Percentiles rank a stretch among this genome's conserved stretches.
These are phyloP conservation scores for Lipomyces yamanashiensis DNA, from an alignment of 805 yeast species.

Conservation along the genomic window DNA sequence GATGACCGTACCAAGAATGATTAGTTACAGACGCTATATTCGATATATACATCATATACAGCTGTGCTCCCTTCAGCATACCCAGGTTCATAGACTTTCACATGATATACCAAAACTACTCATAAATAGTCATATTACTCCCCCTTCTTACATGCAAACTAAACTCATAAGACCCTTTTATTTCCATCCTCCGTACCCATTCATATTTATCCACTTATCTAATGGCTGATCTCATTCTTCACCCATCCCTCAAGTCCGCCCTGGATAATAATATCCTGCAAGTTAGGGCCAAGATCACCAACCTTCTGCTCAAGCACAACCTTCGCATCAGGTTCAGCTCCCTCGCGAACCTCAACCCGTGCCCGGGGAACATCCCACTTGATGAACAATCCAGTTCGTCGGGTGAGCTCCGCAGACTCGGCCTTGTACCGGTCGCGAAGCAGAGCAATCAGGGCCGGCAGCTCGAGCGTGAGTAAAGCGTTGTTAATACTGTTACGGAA, in stretches of 20 bases:
- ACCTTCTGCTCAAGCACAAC: slow-evolving; percentile 81
- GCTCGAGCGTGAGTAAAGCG: slow-evolving; percentile 90
- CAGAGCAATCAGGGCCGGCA: slow-evolving; percentile 80
- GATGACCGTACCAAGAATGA: too few species aligned
- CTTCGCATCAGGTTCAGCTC: slow-evolving; percentile 48
- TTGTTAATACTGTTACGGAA: slow-evolving; percentile 95
- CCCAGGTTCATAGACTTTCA: too few species aligned
- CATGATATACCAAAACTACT: too few species aligned
- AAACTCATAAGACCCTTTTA: neutral
- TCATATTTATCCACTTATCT: neutral
- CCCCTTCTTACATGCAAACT: neutral
- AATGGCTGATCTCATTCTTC: slow-evolving; percentile 53
- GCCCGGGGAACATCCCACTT: slow-evolving; percentile 92
- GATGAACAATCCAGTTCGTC: slow-evolving; percentile 92
- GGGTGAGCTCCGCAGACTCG: slow-evolving; percentile 70
- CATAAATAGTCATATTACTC: neutral
- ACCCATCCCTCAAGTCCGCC: slow-evolving; percentile 99
- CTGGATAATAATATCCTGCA: slow-evolving; percentile 94
- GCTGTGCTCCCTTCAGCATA: too few species aligned
- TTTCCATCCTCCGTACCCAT: neutral
- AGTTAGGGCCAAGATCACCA: slow-evolving; percentile 91
- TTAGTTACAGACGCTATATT: too few species aligned
- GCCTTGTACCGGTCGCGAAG: slow-evolving; percentile 70
- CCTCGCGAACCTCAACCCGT: slow-evolving; percentile 74
- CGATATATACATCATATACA: too few species aligned